Conservation (phyloP, 305 asterid genomes). For the Plantago coronopus region DNA sequence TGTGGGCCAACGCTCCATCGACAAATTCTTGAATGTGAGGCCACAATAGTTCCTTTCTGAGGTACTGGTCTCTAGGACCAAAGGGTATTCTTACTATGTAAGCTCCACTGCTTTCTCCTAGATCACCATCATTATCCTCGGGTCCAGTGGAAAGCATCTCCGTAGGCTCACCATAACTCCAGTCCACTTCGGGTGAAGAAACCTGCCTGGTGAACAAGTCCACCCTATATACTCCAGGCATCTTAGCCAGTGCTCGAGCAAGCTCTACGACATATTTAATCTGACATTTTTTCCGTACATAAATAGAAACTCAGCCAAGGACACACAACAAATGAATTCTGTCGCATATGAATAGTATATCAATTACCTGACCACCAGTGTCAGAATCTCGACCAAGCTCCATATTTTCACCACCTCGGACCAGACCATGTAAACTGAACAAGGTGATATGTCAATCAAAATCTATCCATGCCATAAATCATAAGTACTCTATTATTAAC, state of each 20-base stretch:
- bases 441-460: slow-evolving; percentile 24
- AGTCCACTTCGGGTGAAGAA: slow-evolving; percentile 71
- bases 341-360: not conserved
- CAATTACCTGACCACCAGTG: slow-evolving; percentile 86
- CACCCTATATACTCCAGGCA: slow-evolving; percentile 74
- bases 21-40: slow-evolving; percentile 81
- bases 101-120: slow-evolving; percentile 79
- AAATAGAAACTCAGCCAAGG: slow-evolving; percentile 16
- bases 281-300: slow-evolving; percentile 35
- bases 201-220: slow-evolving; percentile 80
- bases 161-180: slow-evolving; percentile 86
- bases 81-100: slow-evolving; percentile 73
- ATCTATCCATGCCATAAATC: not conserved
- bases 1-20: slow-evolving; percentile 78
- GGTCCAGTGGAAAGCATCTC: slow-evolving; percentile 66
- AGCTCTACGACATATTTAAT: slow-evolving; percentile 86
- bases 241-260: slow-evolving; percentile 79
- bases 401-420: slow-evolving; percentile 95
- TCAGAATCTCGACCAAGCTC: slow-evolving; percentile 98
- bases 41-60: slow-evolving; percentile 67
- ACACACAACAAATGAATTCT: not conserved
- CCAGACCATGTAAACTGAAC: slow-evolving; percentile 81
- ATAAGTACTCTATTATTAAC: not conserved
- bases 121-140: slow-evolving; percentile 49
- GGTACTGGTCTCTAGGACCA: slow-evolving; percentile 71